These are phyloP conservation scores for Tetradesmus obliquus DNA, from an alignment of 139 green algal species.

Conservation along the genomic window DNA sequence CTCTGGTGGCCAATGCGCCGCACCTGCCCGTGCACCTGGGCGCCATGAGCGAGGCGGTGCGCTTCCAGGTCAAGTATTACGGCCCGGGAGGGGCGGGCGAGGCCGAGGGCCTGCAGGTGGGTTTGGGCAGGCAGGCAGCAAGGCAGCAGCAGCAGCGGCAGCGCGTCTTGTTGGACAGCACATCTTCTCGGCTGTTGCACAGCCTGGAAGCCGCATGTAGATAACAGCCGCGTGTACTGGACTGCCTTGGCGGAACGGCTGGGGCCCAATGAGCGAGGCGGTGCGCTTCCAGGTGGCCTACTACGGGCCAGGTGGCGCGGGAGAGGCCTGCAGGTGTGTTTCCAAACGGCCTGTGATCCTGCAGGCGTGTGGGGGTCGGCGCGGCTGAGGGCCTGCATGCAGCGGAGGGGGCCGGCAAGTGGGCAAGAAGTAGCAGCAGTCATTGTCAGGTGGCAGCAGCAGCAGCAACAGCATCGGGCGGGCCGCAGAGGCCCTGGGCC, in stretches of 20 bases:
- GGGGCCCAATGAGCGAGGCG: slow-evolving; percentile 93
- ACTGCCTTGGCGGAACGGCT: too few relatives aligned
- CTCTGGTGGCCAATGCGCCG: slow-evolving; percentile 97
- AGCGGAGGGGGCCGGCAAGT: not conserved
- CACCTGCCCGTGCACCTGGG: slow-evolving; percentile 98
- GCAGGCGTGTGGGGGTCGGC: too few relatives aligned
- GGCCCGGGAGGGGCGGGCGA: slow-evolving; percentile 52
- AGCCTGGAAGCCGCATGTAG: too few relatives aligned
- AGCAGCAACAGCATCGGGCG: too few relatives aligned
- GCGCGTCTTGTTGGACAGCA: not conserved
- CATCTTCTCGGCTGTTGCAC: too few relatives aligned
- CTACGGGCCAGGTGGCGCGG: slow-evolving; percentile 59
- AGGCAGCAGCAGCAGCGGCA: not conserved
- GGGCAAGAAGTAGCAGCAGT: not conserved
- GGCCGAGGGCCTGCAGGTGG: slow-evolving; percentile 55
- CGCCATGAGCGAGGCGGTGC: slow-evolving; percentile 94
- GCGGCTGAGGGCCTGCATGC: slow-evolving; percentile 52
- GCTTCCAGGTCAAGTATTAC: slow-evolving; percentile 85
- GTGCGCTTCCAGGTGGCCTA: slow-evolving; percentile 88
- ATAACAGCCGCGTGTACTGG: too few relatives aligned
- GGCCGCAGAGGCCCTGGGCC: slow-evolving; percentile 72
- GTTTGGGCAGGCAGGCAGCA: not conserved
- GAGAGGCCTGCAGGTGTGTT: not conserved
- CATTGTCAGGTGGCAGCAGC: not conserved
- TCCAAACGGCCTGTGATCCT: too few relatives aligned